These are phyloP conservation scores for Saprolegnia parasitica DNA, from an alignment of 352 stramenopile genomes.

Conservation along the genomic window DNA sequence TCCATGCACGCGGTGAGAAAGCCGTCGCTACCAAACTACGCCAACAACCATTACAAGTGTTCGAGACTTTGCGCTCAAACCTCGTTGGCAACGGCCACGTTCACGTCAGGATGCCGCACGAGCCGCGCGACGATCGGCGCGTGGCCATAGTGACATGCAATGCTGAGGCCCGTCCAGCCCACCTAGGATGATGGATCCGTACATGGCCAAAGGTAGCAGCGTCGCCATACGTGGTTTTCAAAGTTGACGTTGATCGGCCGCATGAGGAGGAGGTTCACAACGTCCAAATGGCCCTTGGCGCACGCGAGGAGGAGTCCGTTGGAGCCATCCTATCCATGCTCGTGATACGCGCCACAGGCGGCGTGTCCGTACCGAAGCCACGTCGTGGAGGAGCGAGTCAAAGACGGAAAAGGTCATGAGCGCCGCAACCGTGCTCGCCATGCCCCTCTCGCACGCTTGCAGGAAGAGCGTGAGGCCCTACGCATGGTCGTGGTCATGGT, in stretches of 20 bases:
- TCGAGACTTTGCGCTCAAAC: not conserved
- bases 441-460: conserved; percentile 6
- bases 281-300: conserved; percentile 14
- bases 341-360: too few species aligned
- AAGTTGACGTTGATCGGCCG: conserved; percentile 7
- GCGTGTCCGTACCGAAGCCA: too few species aligned
- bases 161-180: conserved; percentile 2
- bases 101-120: not conserved
- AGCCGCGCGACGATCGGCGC: not conserved
- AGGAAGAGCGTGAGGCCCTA: conserved; percentile 4
- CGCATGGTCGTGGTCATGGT: not conserved
- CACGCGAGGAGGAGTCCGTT: not conserved
- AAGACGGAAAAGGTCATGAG: conserved; percentile 7
- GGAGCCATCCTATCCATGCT: conserved; percentile 5
- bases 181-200: not conserved
- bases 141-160: not conserved
- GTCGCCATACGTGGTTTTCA: not conserved
- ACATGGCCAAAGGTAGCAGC: not conserved
- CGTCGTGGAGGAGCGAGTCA: conserved; percentile 4
- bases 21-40: not conserved
- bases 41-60: not conserved
- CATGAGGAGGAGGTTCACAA: conserved; percentile 8
- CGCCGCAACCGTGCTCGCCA: not conserved
- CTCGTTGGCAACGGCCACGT: conserved; percentile 4
- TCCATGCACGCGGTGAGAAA: conserved; percentile 7